Evolutionary conservation across 148 eudicot species (phyloP), one percentile per base, ranked within the genome.

Genomic region (Spergularia bocconei): DNA sequence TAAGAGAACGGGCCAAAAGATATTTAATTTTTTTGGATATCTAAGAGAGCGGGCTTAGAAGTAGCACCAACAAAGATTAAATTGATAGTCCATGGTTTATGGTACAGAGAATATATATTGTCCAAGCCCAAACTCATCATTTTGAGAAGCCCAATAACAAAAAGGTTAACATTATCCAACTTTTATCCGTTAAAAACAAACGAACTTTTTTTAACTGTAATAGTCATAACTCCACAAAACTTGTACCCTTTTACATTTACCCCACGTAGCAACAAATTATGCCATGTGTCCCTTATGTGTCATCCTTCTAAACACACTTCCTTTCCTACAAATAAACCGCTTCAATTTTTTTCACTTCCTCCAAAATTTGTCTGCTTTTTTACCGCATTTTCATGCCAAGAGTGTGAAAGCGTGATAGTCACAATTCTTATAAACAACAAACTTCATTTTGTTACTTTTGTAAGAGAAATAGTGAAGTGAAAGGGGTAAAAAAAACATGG

Each of bases 211-310:
- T 77, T 41, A 50, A 33, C 60, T 9, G 16, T 11, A 62, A 23
- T 44, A 48, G 67, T 56, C 72, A 78, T 58, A 13, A 13, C 61
- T 52, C 11, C 25, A 36, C 62, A 47, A 59, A 60, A 11, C n/a
- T 39, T 75, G 70, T 55, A 23, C 12, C 64, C 16, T 75, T 79
- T 79, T 77, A 77, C 79, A 41, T 84, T 84, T 76, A 77, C 80
- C 84, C 79, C 88, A 83, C 88, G 88, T 85, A 80, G 78, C 83
- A 63, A 75, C 69, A 17, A 17, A 20, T 73, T 14, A 5, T 5
- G 70, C 69, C 88, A 85, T 80, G 76, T 83, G 80, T 76, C 72
- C 58, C 53, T 67, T 70, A 85, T 71, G 84, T 85, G 82, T 58
- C 88, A 47, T 21, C 67, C 55, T 73, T 61, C 58, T 11, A 11